Conservation (phyloP, 306 rosid species). For the Sindora glabra region DNA sequence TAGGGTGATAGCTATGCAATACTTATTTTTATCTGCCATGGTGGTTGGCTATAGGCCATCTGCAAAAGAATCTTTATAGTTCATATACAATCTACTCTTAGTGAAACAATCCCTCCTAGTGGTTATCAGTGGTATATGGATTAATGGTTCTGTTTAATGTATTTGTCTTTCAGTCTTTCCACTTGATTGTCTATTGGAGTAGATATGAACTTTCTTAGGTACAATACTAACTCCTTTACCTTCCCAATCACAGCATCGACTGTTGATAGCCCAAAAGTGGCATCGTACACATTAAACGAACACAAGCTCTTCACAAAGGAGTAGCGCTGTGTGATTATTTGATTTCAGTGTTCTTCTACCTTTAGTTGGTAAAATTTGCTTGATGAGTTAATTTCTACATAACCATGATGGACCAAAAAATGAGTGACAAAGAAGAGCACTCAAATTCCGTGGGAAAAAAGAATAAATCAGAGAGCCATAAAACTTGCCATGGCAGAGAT, state of each 20-base stretch:
- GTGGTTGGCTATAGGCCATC: neutral
- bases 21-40: neutral
- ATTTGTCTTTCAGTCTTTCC: neutral
- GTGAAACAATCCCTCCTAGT: neutral
- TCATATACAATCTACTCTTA: neutral
- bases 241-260: neutral
- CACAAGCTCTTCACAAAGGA: neutral
- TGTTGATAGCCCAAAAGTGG: neutral
- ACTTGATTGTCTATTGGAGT: neutral
- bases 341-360: neutral
- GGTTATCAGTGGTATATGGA: neutral
- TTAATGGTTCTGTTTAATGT: neutral
- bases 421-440: conserved; percentile 23
- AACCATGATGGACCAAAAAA: conserved; percentile 24
- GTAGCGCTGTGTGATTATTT: neutral
- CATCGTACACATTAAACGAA: neutral
- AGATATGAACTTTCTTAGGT: neutral
- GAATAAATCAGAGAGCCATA: conserved; percentile 38
- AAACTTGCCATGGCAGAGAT: conserved; percentile 32
- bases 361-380: neutral
- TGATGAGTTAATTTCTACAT: conserved; percentile 2
- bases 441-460: conserved; percentile 11
- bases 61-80: neutral
- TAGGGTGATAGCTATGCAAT: neutral
- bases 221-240: neutral